Evolutionary conservation across 257 asterid genomes (phyloP), one percentile per base, ranked within the genome.

Genomic region (Hygrophila difformis): DNA sequence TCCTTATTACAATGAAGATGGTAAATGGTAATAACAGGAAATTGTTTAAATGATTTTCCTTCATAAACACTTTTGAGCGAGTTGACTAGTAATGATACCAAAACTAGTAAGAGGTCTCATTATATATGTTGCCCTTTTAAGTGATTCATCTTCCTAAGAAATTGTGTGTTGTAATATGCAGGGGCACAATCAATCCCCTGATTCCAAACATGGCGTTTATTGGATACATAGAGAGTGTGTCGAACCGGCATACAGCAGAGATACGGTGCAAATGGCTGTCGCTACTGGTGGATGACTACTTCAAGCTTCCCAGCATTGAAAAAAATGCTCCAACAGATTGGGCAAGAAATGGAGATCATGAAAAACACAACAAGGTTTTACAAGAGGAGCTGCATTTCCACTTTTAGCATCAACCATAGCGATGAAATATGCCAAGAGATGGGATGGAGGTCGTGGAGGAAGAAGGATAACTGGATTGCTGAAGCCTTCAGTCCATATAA

Each of bases 401-500:
- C 97, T 5, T 87, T 69, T 67, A 87, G 97, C 58, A 87, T 87
- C 39, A 84, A 87, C 39, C 97, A 87, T 37, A 79, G 74, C 0
- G 97, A 87, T 37, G 94, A 87, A 40, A 81, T 84, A 2, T 87
- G 97, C 13, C 67, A 81, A 47, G 97, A 87, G 58, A 84, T 87
- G 97, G 97, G 97, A 8, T 87, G 92, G 97, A 75, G 22, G 0
- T 61, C 86, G 0, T 78, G 83, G 84, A 81, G 97, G 83, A 87
- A 87, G 79, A 74, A n/a, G n/a, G n/a, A 54, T 5, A 78, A 41
- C 44, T 84, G 82, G 97, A 21, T 87, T 28, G 72, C 93, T 4
- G 97, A 87, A 59, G 80, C 82, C 39, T 87, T 87, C 57, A 74
- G 87, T 68, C 95, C 97, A 35, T 87, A 87, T 56, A 76, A 63